Base-by-base conservation (phyloP, 176 grass and related monocot genomes). In the Zizania latifolia region DNA sequence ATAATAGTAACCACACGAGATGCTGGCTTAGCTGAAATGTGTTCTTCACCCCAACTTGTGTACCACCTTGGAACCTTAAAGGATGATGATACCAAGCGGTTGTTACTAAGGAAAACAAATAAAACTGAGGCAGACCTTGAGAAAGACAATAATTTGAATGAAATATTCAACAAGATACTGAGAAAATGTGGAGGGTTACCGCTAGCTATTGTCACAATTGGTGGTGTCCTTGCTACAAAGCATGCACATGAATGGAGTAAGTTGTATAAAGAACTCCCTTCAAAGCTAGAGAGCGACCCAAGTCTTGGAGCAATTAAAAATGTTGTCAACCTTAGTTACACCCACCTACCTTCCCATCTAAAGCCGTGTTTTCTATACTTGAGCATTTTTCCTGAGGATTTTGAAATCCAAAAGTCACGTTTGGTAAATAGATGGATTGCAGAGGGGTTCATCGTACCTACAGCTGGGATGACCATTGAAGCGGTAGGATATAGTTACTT, bases 361-460 rank as follows among this genome's bases (percentile, higher is more conserved):
- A 81, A 81, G 33, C 59, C 69, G 23, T 81, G 58, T 11, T 64
- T 81, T 54, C 33, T 81, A 1, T 81, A 81, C 45, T 26, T 81
- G 38, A 81, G 68, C 44, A 81, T 81, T 10, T 73, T 81, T 14
- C 67, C 58, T 15, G 68, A 81, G 17, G 79, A 81, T 81, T 81
- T 64, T 65, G 33, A 64, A 10, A 72, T 81, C 6, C 3, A 4
- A 22, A 62, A 24, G 30, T 41, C 1, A 0, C 43, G 58, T 16
- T 0, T 81, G 6, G 58, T 81, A 17, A 34, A 38, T 11, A 62
- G 68, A 21, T 81, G 68, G 79, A 73, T 81, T 31, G 79, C 58
- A 30, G 58, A 81, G 24, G 79, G 79, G 33, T 54, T 81, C 40
- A 59, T 81, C 32, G 31, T 8, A 22, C 17, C 22, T 0, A 39